Evolutionary conservation across 2,329 filamentous ascomycete genomes (phyloP).

Genomic region (Pyrenophora seminiperda): DNA sequence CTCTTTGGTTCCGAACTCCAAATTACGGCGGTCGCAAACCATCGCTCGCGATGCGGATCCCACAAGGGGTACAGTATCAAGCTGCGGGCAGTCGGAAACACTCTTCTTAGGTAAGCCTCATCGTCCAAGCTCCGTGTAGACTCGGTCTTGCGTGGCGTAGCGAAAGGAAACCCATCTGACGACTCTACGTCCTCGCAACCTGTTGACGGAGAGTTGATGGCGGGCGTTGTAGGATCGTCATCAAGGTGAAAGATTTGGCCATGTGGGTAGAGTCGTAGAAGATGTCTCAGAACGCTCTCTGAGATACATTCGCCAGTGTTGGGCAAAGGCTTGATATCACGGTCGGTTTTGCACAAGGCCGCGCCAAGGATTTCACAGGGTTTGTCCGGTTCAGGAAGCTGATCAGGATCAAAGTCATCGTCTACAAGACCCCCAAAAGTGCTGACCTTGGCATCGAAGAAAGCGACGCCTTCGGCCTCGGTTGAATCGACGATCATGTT

Average conservation of each 20-base stretch:
- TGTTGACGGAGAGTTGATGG: slow-evolving; percentile 25
- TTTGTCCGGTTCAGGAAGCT: slow-evolving; percentile 40
- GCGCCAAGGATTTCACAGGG: slow-evolving; percentile 40
- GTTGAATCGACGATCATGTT: slow-evolving; percentile 49
- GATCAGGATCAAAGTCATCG: slow-evolving; percentile 41
- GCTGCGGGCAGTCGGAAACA: slow-evolving; percentile 46
- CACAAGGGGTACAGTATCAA: slow-evolving; percentile 49
- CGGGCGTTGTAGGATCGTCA: slow-evolving; percentile 24
- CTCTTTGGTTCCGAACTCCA: slow-evolving; percentile 47
- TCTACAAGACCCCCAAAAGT: slow-evolving; percentile 47
- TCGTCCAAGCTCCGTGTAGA: slow-evolving; percentile 41
- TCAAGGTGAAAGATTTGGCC: slow-evolving; percentile 50
- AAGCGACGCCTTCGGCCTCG: slow-evolving; percentile 45
- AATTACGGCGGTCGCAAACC: slow-evolving; percentile 47
- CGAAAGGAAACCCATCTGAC: slow-evolving; percentile 31
- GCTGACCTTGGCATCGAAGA: slow-evolving; percentile 48
- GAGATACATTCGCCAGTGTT: slow-evolving; percentile 33
- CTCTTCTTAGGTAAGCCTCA: slow-evolving; percentile 38
- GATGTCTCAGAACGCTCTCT: slow-evolving; percentile 40
- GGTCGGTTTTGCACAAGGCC: slow-evolving; percentile 28
- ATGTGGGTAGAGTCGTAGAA: slow-evolving; percentile 42
- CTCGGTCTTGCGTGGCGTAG: slow-evolving; percentile 34
- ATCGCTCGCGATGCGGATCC: slow-evolving; percentile 47
- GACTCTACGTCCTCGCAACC: slow-evolving; percentile 22
- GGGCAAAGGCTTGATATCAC: slow-evolving; percentile 12